phyloP scores from a whole-genome alignment of 805 yeast genomes.

The Monosporozyma aerobia region DNA sequence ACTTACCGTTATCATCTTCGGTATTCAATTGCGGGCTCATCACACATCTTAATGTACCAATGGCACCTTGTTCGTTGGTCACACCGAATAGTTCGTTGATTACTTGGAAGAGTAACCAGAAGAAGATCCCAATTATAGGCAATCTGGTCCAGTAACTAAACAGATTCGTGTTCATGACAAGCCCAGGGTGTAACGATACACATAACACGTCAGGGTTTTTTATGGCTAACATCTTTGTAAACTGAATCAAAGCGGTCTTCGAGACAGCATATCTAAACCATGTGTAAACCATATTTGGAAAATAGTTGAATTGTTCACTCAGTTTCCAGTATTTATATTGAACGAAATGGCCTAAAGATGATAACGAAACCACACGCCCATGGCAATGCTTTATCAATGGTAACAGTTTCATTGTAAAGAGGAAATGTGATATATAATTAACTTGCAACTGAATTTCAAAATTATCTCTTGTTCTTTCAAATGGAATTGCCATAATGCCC shows the following conservation, averaged over 20 bases:
- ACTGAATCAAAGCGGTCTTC: constrained; percentile 70
- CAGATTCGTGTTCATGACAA: constrained; percentile 72
- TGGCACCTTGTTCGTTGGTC: constrained; percentile 60
- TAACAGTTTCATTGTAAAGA: constrained; percentile 53
- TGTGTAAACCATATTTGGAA: constrained; percentile 62
- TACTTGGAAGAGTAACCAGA: constrained; percentile 62
- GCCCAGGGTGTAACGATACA: constrained; percentile 72
- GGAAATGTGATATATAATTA: constrained; percentile 66
- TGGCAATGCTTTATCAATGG: constrained; percentile 39
- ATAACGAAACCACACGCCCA: constrained; percentile 48
- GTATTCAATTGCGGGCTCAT: constrained; percentile 41
- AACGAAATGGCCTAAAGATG: constrained; percentile 57
- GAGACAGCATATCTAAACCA: constrained; percentile 74
- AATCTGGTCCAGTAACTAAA: constrained; percentile 70
- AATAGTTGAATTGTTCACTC: constrained; percentile 38
- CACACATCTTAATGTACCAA: constrained; percentile 55
- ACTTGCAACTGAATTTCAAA: constrained; percentile 77
- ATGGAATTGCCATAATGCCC: constrained; percentile 74
- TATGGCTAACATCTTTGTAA: constrained; percentile 52
- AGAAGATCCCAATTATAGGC: constrained; percentile 67
- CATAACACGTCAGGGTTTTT: constrained; percentile 58
- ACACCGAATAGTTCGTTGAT: constrained; percentile 66
- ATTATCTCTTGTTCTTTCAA: constrained; percentile 50
- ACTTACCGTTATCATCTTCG: constrained; percentile 60
- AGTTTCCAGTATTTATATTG: constrained; percentile 41